Conservation (phyloP, 1,139 yeast genomes). For the Hyphopichia burtonii region DNA sequence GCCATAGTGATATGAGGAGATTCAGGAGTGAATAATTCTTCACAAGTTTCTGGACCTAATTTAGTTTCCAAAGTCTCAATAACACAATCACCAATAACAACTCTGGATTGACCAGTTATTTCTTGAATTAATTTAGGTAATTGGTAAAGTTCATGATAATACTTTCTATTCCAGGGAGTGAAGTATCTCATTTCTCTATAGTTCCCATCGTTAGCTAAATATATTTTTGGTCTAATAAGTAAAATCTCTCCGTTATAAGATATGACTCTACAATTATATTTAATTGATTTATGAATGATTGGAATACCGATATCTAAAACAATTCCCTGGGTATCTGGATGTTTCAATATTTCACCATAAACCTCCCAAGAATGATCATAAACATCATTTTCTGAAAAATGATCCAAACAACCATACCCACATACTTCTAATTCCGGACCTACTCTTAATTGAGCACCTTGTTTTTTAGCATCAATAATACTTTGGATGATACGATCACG, state of each 20-base stretch:
- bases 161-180: slow-evolving; percentile 87
- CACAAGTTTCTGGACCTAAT: slow-evolving; percentile 96
- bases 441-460: slow-evolving; percentile 80
- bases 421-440: slow-evolving; percentile 97
- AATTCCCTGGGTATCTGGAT: slow-evolving; percentile 70
- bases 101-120: slow-evolving; percentile 63
- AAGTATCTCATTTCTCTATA: slow-evolving; percentile 97
- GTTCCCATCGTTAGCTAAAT: slow-evolving; percentile 96
- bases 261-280: slow-evolving; percentile 87
- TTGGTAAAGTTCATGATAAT: slow-evolving; percentile 66
- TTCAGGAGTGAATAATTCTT: slow-evolving; percentile 93
- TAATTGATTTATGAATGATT: slow-evolving; percentile 76
- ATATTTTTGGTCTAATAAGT: slow-evolving; percentile 85
- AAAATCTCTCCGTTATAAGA: slow-evolving; percentile 77
- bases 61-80: slow-evolving; percentile 80
- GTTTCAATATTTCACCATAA: slow-evolving; percentile 70
- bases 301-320: slow-evolving; percentile 95
- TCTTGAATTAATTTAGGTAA: slow-evolving; percentile 68
- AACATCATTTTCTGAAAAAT: slow-evolving; percentile 86
- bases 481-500: slow-evolving; percentile 85
- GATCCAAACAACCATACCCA: slow-evolving; percentile 96
- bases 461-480: slow-evolving; percentile 69
- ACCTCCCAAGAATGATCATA: slow-evolving; percentile 94
- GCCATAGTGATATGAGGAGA: slow-evolving; percentile 93
- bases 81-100: slow-evolving; percentile 88